Evolutionary conservation across 192 early-diverging fungal species (phyloP), one percentile per base, ranked within the genome.

Genomic region (Geranomyces michiganensis): DNA sequence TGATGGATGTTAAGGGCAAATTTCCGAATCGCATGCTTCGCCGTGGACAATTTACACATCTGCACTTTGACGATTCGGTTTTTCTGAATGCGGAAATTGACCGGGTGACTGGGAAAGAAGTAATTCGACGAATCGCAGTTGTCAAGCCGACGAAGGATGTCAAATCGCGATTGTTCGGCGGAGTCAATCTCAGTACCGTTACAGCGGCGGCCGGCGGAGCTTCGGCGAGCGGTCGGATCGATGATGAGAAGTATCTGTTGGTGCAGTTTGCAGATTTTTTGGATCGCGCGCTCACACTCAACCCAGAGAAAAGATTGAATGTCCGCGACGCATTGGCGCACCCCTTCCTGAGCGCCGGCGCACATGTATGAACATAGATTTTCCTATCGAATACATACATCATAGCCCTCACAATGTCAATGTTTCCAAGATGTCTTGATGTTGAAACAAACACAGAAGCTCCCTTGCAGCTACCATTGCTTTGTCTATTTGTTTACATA

Each of bases 1-100:
- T 95, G 86, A 96, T 96, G 94, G 94, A 99, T 66, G 68, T 92
- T 2, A 95, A 95, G 60, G 97, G 97, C 14, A 89, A 87, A 31
- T 92, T 97, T 71, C 82, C 93, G 10, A 89, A 87, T 74, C 91
- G 92, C 62, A 84, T 94, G 85, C 80, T 96, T 51, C 86, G 92
- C 19, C 87, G 90, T 36, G 97, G 92, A 0, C 89, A 91, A 78
- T 92, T 97, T 71, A 85, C 84, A 46, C 55, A 72, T 17, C 87
- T 93, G 77, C 94, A 99, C 62, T 99, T 99, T 87, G 88, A 92
- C 15, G 80, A 87, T 41, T 80, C 76, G 27, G 80, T 80, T 33
- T 95, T 95, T 72, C 67, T 92, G 56, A 81, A 83, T 3, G 72
- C 56, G 9, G 77, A 86, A 13, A 85, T 89, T 63, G 84, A 86